Evolutionary conservation across 1,284 basidiomycete species (phyloP).

Genomic region (Puccinia brachypodii): DNA sequence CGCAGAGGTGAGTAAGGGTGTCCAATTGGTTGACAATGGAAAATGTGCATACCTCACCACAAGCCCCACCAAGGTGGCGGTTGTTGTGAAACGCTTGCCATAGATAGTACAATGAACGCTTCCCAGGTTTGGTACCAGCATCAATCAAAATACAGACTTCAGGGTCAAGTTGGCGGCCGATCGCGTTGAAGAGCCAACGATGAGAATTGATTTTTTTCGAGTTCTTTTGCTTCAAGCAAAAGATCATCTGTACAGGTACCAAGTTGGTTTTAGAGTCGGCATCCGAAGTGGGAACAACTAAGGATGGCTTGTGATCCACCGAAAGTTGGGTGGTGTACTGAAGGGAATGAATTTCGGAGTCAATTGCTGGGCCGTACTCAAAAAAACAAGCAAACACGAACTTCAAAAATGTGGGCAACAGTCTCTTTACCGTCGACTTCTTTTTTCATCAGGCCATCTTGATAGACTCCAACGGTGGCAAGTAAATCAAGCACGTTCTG

Average conservation of each 20-base stretch:
- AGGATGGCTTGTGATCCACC: constrained; percentile 80
- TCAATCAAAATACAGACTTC: constrained; percentile 88
- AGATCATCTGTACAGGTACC: constrained; percentile 89
- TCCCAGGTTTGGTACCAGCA: constrained; percentile 92
- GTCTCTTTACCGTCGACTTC: constrained; percentile 83
- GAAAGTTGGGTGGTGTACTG: constrained; percentile 66
- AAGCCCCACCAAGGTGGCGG: constrained; percentile 83
- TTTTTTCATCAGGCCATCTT: constrained; percentile 89
- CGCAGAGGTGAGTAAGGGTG: not conserved
- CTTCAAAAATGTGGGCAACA: constrained; percentile 79
- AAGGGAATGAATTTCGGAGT: constrained; percentile 74
- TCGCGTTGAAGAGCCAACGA: constrained; percentile 96
- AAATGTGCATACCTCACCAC: constrained; percentile 71
- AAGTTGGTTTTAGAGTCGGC: constrained; percentile 75
- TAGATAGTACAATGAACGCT: constrained; percentile 93
- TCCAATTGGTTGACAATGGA: not conserved
- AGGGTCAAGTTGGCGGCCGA: constrained; percentile 81
- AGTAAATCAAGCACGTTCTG: constrained; percentile 73
- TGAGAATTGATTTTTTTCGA: constrained; percentile 59
- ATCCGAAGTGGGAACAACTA: constrained; percentile 77
- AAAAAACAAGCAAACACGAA: constrained; percentile 55
- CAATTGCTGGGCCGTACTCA: constrained; percentile 76
- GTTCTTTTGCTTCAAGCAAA: constrained; percentile 94
- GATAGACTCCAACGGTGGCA: constrained; percentile 60
- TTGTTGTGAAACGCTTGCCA: constrained; percentile 83